Base-by-base conservation (phyloP, 352 stramenopile species). In the Phytophthora chlamydospora region DNA sequence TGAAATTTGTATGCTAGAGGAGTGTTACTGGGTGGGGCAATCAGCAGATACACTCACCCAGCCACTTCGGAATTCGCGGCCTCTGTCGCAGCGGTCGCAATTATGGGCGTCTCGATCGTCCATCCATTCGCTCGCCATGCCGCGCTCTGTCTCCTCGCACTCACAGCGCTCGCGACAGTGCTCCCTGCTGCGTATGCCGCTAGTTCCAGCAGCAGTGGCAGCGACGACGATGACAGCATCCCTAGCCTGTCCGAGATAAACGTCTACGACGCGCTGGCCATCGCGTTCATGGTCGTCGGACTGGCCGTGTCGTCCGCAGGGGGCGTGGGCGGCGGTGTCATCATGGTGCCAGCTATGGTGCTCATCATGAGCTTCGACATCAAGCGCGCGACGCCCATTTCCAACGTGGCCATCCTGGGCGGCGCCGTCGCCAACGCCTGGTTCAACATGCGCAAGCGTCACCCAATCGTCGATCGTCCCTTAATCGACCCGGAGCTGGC, bases 361-460 rank as follows among this genome's bases (percentile, higher is more conserved):
- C 56, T 88, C 32, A 66, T 85, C 55, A 86, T 90, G 78, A 54
- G 73, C 48, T 88, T 90, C 44, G 74, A 90, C 47, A 83, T 88
- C 55, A 88, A 90, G 61, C 75, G 72, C 44, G 78, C 76, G 17
- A 90, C 78, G 35, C 78, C 80, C 10, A 75, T 76, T 33, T 80
- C 74, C 32, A 88, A 87, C 63, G 66, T 88, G 31, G 75, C 80
- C 67, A 86, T 88, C 66, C 76, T 90, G 27, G 80, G 78, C 46
- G 80, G 78, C 19, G 78, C 78, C 13, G 68, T 87, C 31, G 80
- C 80, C 21, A 90, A 88, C 45, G 76, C 80, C 6, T 76, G 73
- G 42, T 86, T 87, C 59, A 88, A 90, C 51, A 33, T 87, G 51
- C 78, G 66, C 51, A 87, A 88, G 62, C 76, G 78, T 32, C 78